Conservation (phyloP, 306 rosid genomes). For the Ochetophila trinervis region DNA sequence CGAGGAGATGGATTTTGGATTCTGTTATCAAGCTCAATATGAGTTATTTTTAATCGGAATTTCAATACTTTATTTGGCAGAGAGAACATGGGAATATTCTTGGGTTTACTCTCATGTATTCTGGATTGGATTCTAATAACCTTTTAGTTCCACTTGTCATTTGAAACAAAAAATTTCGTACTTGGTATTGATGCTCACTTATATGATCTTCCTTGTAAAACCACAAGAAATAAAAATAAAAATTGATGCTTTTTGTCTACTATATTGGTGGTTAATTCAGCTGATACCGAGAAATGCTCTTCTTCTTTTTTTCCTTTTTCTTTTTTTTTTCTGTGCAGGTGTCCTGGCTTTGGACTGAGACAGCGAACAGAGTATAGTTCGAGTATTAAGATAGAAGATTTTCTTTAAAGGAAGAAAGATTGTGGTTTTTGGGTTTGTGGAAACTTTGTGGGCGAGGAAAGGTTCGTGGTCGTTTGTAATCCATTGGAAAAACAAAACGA, state of each 20-base stretch:
- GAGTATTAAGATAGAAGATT: conserved; percentile 6
- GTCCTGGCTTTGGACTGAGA: conserved; percentile 17
- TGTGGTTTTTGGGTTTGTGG: conserved; percentile 21
- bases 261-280: conserved; percentile 1
- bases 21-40: not conserved
- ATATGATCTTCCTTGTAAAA: conserved; percentile 2
- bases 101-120: not conserved
- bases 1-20: not conserved
- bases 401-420: not conserved
- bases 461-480: conserved; percentile 16
- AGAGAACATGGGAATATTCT: not conserved
- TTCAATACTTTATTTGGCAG: conserved; percentile 1
- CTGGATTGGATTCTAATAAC: not conserved
- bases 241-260: conserved; percentile 22
- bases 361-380: conserved; percentile 10
- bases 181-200: conserved; percentile 13
- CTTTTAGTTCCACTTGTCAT: conserved; percentile 7
- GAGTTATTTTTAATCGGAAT: conserved; percentile 4
- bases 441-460: conserved; percentile 18
- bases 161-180: not conserved
- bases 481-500: conserved; percentile 33
- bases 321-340: conserved; percentile 25
- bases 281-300: conserved; percentile 5
- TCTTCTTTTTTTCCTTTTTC: too few relatives aligned
- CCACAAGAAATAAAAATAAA: not conserved